phyloP scores from a whole-genome alignment of 768 basidiomycete species.

The Cyclocybe aegerita region DNA sequence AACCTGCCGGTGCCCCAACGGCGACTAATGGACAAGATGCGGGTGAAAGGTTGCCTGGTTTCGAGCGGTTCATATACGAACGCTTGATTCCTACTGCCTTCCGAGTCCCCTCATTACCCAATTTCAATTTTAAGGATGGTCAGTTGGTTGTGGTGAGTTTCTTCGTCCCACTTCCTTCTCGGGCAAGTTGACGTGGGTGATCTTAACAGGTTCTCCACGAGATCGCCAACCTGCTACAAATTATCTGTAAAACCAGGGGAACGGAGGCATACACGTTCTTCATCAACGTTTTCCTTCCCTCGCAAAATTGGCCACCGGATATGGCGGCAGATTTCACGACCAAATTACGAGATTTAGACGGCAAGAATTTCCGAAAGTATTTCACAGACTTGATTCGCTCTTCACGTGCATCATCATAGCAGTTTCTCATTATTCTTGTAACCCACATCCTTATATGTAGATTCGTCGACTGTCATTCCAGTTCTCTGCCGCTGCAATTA shows the following conservation, averaged over 20 bases:
- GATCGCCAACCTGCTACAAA: constrained; percentile 82
- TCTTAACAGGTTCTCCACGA: constrained; percentile 77
- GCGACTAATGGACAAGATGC: constrained; percentile 32
- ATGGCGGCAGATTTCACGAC: constrained; percentile 75
- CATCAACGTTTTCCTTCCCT: constrained; percentile 76
- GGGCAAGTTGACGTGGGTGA: background rate
- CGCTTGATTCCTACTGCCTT: constrained; percentile 81
- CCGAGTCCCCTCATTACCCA: constrained; percentile 71
- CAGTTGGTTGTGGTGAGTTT: constrained; percentile 75
- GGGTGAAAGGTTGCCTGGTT: constrained; percentile 70
- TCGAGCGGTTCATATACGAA: constrained; percentile 90
- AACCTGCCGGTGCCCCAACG: constrained; percentile 34
- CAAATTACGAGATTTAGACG: constrained; percentile 73
- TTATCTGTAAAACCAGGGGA: constrained; percentile 73
- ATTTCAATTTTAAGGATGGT: constrained; percentile 88
- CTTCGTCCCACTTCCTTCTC: background rate
- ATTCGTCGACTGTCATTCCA: background rate
- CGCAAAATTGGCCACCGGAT: constrained; percentile 83
- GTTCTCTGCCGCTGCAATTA: too few species aligned
- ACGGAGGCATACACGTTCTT: constrained; percentile 84
- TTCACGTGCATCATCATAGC: constrained; percentile 62
- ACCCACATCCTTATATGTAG: constrained; percentile 12
- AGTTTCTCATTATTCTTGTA: constrained; percentile 12
- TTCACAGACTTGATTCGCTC: constrained; percentile 82
- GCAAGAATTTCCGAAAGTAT: constrained; percentile 80